A percentile compares a stretch with the other conserved stretches of the same genome.
Conservation (phyloP, 192 early-diverging fungal genomes). For the Backusella macrospora region DNA sequence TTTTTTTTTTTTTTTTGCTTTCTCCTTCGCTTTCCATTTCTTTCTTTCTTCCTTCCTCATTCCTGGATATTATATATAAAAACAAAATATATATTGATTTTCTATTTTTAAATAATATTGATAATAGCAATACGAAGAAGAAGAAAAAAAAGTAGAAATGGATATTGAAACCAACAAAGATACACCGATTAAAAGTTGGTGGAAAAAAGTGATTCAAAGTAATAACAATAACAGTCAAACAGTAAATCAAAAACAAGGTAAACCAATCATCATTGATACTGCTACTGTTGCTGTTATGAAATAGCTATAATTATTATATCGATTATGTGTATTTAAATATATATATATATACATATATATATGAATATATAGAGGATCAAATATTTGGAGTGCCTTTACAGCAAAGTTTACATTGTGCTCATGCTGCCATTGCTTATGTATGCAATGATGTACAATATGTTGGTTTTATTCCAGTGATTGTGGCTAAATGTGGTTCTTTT, state of each 20-base stretch:
- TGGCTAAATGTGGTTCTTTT: constrained; percentile 46
- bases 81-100: too few relatives aligned
- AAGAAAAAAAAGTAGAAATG: not conserved
- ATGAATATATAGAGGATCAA: constrained; percentile 5
- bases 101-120: too few relatives aligned
- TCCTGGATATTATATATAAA: too few relatives aligned
- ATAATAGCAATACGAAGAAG: not conserved
- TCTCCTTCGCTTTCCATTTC: not conserved
- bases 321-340: not conserved
- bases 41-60: too few relatives aligned
- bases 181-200: constrained; percentile 16
- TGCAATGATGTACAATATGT: constrained; percentile 38
- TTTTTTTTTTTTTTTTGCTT: not conserved
- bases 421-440: constrained; percentile 39
- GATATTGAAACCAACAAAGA: constrained; percentile 3
- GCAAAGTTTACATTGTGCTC: constrained; percentile 29
- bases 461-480: constrained; percentile 41
- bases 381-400: constrained; percentile 39
- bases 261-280: not conserved
- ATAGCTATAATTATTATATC: not conserved
- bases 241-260: constrained; percentile 16
- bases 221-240: not conserved
- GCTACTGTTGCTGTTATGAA: not conserved
- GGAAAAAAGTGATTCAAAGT: constrained; percentile 16
- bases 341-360: not conserved